phyloP scores from a whole-genome alignment of 2,329 filamentous ascomycete genomes.

The Epicoccum sorghinum region DNA sequence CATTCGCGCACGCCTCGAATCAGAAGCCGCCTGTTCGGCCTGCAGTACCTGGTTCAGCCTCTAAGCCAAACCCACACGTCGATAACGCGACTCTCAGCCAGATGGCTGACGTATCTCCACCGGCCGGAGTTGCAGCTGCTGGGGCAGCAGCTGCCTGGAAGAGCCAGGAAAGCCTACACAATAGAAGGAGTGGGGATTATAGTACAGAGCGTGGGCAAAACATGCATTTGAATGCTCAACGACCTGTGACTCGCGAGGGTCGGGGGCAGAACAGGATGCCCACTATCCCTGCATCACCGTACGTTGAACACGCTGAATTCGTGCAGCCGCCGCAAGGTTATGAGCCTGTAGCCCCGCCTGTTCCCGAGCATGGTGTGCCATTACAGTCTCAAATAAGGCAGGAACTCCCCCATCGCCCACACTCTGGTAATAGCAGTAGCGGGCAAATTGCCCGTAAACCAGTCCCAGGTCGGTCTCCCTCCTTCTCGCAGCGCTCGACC shows the following conservation, averaged over 20 bases:
- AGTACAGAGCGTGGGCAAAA: slow-evolving; percentile 29
- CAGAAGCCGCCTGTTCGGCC: slow-evolving; percentile 72
- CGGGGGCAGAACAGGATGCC: slow-evolving; percentile 47
- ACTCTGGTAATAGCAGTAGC: slow-evolving; percentile 34
- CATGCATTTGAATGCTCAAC: slow-evolving; percentile 52
- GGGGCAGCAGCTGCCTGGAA: slow-evolving; percentile 51
- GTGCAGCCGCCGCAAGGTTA: slow-evolving; percentile 39
- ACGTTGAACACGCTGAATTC: slow-evolving; percentile 48
- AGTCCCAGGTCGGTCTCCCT: slow-evolving; percentile 51
- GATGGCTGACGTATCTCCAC: slow-evolving; percentile 69
- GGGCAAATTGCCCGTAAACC: slow-evolving; percentile 45
- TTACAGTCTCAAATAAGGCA: slow-evolving; percentile 29
- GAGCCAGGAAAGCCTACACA: slow-evolving; percentile 38
- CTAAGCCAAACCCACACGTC: slow-evolving; percentile 81
- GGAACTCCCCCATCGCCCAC: slow-evolving; percentile 34
- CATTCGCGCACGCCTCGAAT: slow-evolving; percentile 76
- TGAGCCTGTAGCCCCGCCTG: slow-evolving; percentile 42
- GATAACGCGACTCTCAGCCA: slow-evolving; percentile 82
- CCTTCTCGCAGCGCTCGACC: slow-evolving; percentile 45
- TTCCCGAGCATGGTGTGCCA: slow-evolving; percentile 44
- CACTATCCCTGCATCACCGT: slow-evolving; percentile 56
- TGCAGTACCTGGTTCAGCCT: slow-evolving; percentile 72
- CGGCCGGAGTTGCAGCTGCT: slow-evolving; percentile 44
- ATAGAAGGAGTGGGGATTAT: slow-evolving; percentile 42
- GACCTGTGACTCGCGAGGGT: slow-evolving; percentile 63